These are phyloP conservation scores for Hortiboletus rubellus DNA, from an alignment of 1,284 basidiomycete genomes.

Conservation along the genomic window DNA sequence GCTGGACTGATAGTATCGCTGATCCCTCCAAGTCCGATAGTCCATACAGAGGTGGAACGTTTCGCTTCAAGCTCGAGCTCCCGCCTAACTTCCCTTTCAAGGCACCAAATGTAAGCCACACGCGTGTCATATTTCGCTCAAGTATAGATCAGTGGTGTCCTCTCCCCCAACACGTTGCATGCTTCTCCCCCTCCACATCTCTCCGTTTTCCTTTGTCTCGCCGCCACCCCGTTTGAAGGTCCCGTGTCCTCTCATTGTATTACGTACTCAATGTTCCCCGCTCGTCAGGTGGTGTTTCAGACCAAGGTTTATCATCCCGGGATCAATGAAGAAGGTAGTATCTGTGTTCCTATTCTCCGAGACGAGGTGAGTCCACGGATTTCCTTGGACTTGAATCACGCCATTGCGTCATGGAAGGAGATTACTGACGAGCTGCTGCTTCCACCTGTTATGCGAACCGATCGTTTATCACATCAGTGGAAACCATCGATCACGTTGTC, in stretches of 20 bases:
- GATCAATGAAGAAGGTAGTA: slow-evolving; percentile 86
- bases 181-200: slow-evolving; percentile 5
- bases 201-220: slow-evolving; percentile 5
- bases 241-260: slow-evolving; percentile 10
- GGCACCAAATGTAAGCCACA: slow-evolving; percentile 65
- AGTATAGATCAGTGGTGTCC: slow-evolving; percentile 3
- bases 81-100: slow-evolving; percentile 89
- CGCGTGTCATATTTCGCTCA: slow-evolving; percentile 1
- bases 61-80: slow-evolving; percentile 71
- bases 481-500: slow-evolving; percentile 83
- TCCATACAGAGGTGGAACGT: slow-evolving; percentile 85
- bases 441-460: slow-evolving; percentile 1
- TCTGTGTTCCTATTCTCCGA: slow-evolving; percentile 78
- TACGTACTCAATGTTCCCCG: slow-evolving; percentile 23
- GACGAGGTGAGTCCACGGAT: slow-evolving; percentile 65
- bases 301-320: slow-evolving; percentile 94
- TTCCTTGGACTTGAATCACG: background rate
- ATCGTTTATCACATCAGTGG: slow-evolving; percentile 58
- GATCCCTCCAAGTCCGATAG: slow-evolving; percentile 57
- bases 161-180: slow-evolving; percentile 30
- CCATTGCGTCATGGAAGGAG: background rate
- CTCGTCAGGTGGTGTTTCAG: slow-evolving; percentile 71
- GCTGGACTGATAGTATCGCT: slow-evolving; percentile 1
- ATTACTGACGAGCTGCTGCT: slow-evolving; percentile 4
- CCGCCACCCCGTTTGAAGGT: slow-evolving; percentile 7